Percentiles rank a stretch among this genome's conserved stretches.
Conservation (phyloP, 495 filamentous ascomycete genomes). For the Copromyces sp. region DNA sequence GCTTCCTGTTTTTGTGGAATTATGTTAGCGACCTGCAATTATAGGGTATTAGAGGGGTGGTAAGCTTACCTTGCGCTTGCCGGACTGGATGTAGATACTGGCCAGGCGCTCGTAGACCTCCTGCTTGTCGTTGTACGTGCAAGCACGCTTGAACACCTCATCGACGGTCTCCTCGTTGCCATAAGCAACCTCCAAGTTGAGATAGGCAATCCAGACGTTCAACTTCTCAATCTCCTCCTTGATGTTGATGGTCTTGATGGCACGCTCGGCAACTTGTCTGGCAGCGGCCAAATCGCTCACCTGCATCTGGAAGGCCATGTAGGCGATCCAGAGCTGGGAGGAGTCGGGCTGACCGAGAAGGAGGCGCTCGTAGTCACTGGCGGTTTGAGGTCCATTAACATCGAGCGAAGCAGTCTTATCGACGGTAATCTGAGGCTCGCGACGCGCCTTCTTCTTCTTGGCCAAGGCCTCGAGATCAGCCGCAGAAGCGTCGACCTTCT, state of each 20-base stretch:
- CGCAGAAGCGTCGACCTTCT: constrained; percentile 31
- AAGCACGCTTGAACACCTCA: constrained; percentile 82
- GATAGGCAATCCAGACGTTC: constrained; percentile 86
- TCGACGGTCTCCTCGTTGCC: constrained; percentile 78
- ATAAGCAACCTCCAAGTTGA: constrained; percentile 90
- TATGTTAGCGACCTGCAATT: constrained; percentile 11
- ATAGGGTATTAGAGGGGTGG: not conserved
- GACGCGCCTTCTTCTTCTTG: constrained; percentile 67
- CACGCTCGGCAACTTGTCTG: constrained; percentile 78
- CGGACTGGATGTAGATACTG: constrained; percentile 88
- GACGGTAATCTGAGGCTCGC: constrained; percentile 69
- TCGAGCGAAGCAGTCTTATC: constrained; percentile 86
- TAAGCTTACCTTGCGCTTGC: constrained; percentile 54
- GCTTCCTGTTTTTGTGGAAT: constrained; percentile 58
- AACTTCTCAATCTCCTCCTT: constrained; percentile 80
- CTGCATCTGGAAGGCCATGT: constrained; percentile 95
- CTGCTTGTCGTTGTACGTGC: constrained; percentile 84
- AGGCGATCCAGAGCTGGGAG: constrained; percentile 82
- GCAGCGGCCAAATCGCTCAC: constrained; percentile 78
- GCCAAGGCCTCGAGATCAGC: constrained; percentile 38
- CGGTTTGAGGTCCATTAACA: constrained; percentile 78
- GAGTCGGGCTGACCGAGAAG: constrained; percentile 85
- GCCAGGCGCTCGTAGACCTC: constrained; percentile 83
- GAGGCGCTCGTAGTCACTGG: constrained; percentile 85
- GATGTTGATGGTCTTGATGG: constrained; percentile 78